These are phyloP conservation scores for Pelargonium nanum DNA, from an alignment of 345 rosid species.

Conservation along the genomic window DNA sequence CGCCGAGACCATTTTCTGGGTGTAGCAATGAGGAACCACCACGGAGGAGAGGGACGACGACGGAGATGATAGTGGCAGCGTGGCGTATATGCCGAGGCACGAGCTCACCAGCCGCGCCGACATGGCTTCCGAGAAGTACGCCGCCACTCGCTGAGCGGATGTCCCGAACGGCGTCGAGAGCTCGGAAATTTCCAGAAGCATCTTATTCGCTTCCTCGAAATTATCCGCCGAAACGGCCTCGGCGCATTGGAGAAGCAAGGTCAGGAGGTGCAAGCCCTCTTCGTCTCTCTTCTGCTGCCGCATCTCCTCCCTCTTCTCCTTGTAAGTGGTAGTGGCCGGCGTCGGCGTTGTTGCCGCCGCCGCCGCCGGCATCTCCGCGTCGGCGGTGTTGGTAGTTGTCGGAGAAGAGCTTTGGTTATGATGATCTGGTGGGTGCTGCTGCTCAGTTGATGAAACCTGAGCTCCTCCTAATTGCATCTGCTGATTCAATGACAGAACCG, in stretches of 20 bases:
- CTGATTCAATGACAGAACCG: constrained; percentile 23
- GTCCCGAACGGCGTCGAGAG: constrained; percentile 91
- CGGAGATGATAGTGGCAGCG: constrained; percentile 36
- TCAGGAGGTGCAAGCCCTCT: constrained; percentile 85
- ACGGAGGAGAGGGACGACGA: background rate
- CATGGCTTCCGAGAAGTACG: constrained; percentile 96
- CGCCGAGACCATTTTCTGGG: constrained; percentile 67
- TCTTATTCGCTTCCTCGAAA: constrained; percentile 78
- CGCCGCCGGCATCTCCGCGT: constrained; percentile 17
- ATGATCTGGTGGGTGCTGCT: background rate
- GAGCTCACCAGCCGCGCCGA: constrained; percentile 83
- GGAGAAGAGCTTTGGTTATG: background rate
- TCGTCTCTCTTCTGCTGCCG: constrained; percentile 75
- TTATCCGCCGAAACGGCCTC: constrained; percentile 89
- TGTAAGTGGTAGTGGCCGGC: no score
- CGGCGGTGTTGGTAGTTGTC: constrained; percentile 13
- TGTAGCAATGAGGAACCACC: constrained; percentile 46
- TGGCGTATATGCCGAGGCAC: constrained; percentile 71
- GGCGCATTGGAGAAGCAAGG: constrained; percentile 86
- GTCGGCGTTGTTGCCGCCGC: constrained; percentile 15
- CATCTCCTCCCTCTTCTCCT: constrained; percentile 66
- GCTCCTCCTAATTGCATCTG: constrained; percentile 14
- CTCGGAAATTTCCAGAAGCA: constrained; percentile 84
- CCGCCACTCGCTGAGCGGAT: constrained; percentile 94
- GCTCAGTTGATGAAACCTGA: constrained; percentile 1